Conservation (phyloP, 179 eudicot species). For the Spinacia oleracea region DNA sequence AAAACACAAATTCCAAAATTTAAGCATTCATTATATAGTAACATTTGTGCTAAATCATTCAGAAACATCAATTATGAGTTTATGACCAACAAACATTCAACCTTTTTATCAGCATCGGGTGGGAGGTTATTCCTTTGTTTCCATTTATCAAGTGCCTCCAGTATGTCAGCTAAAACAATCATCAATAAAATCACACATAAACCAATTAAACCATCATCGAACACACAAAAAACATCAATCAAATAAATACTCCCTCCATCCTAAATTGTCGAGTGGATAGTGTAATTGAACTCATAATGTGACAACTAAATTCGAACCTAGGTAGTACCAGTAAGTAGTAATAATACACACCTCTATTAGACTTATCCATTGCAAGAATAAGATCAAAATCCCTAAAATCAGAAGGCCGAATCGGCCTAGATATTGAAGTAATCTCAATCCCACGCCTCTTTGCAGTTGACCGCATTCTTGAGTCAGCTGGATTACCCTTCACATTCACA, state of each 20-base stretch:
- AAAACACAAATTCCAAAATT: neutral
- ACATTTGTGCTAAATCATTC: neutral
- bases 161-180: constrained; percentile 63
- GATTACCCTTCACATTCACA: constrained; percentile 59
- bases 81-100: constrained; percentile 11
- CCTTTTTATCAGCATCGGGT: constrained; percentile 78
- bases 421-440: constrained; percentile 74
- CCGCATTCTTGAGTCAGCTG: constrained; percentile 93
- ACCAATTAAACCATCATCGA: neutral
- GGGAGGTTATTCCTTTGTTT: constrained; percentile 64
- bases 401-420: constrained; percentile 77
- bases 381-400: constrained; percentile 91
- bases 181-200: neutral
- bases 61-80: neutral
- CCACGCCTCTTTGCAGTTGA: constrained; percentile 88
- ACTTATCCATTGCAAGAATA: constrained; percentile 95
- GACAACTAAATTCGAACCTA: neutral
- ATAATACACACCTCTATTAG: constrained; percentile 58
- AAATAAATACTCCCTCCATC: neutral
- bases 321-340: no score
- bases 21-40: constrained; percentile 10
- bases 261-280: neutral
- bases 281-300: neutral
- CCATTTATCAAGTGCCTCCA: constrained; percentile 77
- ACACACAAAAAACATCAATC: neutral